These are phyloP conservation scores for Podospora appendiculata DNA, from an alignment of 495 filamentous ascomycete genomes.

Conservation along the genomic window DNA sequence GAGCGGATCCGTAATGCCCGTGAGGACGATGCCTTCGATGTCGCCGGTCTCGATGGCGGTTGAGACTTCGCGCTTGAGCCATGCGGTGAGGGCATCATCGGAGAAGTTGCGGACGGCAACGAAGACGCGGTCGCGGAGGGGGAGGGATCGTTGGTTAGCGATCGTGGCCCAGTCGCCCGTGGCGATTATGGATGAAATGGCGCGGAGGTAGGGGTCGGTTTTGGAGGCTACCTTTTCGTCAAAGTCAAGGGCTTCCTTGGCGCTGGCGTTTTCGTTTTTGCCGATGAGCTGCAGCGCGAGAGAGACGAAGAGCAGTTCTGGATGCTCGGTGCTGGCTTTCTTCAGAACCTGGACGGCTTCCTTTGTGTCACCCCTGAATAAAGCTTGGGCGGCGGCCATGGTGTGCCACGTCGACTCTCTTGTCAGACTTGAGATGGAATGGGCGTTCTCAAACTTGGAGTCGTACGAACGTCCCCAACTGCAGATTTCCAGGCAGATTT, in stretches of 20 bases:
- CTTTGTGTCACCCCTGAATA: conserved; percentile 64
- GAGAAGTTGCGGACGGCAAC: conserved; percentile 78
- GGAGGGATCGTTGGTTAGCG: conserved; percentile 71
- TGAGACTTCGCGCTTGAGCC: conserved; percentile 55
- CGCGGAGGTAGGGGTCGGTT: conserved; percentile 78
- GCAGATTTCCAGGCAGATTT: conserved; percentile 72
- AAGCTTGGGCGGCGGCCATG: conserved; percentile 69
- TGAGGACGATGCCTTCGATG: conserved; percentile 81
- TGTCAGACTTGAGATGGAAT: conserved; percentile 43
- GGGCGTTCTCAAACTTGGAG: conserved; percentile 42
- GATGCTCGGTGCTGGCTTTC: conserved; percentile 37
- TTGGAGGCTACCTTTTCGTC: conserved; percentile 39
- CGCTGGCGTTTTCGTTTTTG: conserved; percentile 19
- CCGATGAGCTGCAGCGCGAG: conserved; percentile 45
- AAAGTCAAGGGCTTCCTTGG: conserved; percentile 35
- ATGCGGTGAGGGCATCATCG: conserved; percentile 67
- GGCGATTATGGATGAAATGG: conserved; percentile 85
- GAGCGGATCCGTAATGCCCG: conserved; percentile 70
- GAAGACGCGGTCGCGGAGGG: conserved; percentile 75
- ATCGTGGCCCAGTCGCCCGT: conserved; percentile 83
- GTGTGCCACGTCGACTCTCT: conserved; percentile 63
- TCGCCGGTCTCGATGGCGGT: conserved; percentile 67
- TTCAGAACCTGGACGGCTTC: conserved; percentile 46
- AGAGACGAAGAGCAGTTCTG: conserved; percentile 45
- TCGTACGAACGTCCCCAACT: conserved; percentile 55